Percentiles rank a stretch among this genome's conserved stretches.
Conservation (phyloP, 192 early-diverging fungal genomes). For the Backusella tarrabulga region DNA sequence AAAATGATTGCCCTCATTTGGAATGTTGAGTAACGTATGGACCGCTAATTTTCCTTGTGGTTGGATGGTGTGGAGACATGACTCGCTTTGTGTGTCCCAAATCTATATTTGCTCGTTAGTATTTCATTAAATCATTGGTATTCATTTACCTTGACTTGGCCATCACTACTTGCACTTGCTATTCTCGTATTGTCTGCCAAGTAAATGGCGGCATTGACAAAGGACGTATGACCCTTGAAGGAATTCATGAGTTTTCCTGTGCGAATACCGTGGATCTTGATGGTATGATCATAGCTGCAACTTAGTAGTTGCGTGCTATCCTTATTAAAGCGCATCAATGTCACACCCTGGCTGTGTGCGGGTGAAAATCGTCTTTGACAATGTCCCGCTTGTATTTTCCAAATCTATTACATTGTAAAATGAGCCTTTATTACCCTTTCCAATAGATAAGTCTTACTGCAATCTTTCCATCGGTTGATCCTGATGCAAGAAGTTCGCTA, state of each 20-base stretch:
- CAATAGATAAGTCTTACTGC: conserved; percentile 45
- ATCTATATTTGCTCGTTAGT: conserved; percentile 48
- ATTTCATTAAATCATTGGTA: background rate
- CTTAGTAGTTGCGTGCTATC: conserved; percentile 82
- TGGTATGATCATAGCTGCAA: conserved; percentile 73
- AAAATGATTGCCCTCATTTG: conserved; percentile 61
- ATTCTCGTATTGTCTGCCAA: conserved; percentile 65
- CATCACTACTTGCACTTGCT: conserved; percentile 82
- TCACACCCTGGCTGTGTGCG: conserved; percentile 87
- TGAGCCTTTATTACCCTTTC: background rate
- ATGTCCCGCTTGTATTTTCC: conserved; percentile 79
- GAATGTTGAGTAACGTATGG: conserved; percentile 56
- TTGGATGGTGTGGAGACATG: conserved; percentile 59
- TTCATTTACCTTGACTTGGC: conserved; percentile 69
- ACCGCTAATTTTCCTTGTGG: conserved; percentile 45
- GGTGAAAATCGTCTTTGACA: conserved; percentile 72
- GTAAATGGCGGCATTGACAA: conserved; percentile 81
- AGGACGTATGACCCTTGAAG: conserved; percentile 89
- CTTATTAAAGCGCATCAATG: conserved; percentile 73
- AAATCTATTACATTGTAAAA: conserved; percentile 46
- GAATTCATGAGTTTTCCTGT: conserved; percentile 89
- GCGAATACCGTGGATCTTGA: conserved; percentile 86
- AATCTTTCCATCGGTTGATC: conserved; percentile 83
- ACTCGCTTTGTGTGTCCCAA: conserved; percentile 76
- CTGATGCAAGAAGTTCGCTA: conserved; percentile 80